These are phyloP conservation scores for Calvatia gigantea DNA, from an alignment of 768 basidiomycete species.

Conservation along the genomic window DNA sequence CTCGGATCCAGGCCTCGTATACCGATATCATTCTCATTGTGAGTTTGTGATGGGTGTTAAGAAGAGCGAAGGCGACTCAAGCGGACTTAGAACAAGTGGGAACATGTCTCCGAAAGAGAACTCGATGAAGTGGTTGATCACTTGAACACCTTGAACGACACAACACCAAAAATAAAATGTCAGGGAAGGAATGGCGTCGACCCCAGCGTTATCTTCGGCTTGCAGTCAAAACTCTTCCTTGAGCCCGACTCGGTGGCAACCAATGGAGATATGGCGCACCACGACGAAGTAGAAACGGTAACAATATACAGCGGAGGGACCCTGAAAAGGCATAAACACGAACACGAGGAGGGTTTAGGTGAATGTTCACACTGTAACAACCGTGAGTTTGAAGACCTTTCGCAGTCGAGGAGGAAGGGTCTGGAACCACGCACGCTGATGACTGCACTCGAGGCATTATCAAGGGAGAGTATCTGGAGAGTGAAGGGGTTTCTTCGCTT, in stretches of 20 bases:
- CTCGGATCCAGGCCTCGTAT: conserved; percentile 93
- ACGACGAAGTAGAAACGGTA: conserved; percentile 84
- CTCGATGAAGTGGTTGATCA: conserved; percentile 86
- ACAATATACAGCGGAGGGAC: conserved; percentile 50
- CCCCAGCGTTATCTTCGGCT: conserved; percentile 81
- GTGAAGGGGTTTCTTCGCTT: conserved; percentile 85
- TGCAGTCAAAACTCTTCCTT: conserved; percentile 77
- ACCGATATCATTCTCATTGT: conserved; percentile 89
- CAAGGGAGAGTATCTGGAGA: conserved; percentile 72
- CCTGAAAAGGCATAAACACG: conserved; percentile 6
- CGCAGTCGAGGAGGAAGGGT: conserved; percentile 21
- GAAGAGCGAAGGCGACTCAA: not conserved
- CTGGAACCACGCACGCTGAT: conserved; percentile 37
- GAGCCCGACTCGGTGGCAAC: conserved; percentile 20
- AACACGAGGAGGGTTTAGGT: not conserved
- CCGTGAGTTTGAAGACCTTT: not conserved
- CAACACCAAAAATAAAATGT: conserved; percentile 80
- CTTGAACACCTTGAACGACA: conserved; percentile 84
- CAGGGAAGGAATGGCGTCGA: conserved; percentile 62
- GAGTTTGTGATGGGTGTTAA: conserved; percentile 22
- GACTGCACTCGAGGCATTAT: conserved; percentile 45
- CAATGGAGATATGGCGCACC: conserved; percentile 33
- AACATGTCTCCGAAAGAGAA: conserved; percentile 72
- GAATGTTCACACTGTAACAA: not conserved
- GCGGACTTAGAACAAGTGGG: conserved; percentile 78